A percentile compares a stretch with the other conserved stretches of the same genome.
Conservation (phyloP, 2,329 filamentous ascomycete species). For the Acrocalymma vagum region DNA sequence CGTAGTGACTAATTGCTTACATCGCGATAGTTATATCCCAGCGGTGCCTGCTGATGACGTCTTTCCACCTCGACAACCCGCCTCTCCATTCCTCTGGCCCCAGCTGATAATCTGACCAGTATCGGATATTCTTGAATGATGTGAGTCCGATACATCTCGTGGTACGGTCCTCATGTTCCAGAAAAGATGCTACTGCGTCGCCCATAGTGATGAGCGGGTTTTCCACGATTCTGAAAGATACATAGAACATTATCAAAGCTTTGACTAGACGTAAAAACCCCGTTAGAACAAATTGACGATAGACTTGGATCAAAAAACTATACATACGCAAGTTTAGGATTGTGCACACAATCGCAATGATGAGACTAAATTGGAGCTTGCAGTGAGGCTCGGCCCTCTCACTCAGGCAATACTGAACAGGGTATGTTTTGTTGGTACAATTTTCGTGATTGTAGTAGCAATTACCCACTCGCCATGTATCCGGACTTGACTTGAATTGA, state of each 20-base stretch:
- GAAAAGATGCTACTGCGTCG: slow-evolving; percentile 20
- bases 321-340: slow-evolving; percentile 21
- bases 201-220: slow-evolving; percentile 22
- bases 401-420: slow-evolving; percentile 19
- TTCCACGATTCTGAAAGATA: slow-evolving; percentile 13
- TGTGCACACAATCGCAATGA: slow-evolving; percentile 18
- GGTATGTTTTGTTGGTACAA: neutral
- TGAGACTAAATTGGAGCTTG: slow-evolving; percentile 18
- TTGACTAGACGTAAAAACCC: too few species aligned
- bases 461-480: slow-evolving; percentile 8
- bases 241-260: slow-evolving; percentile 19
- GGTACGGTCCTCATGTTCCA: slow-evolving; percentile 8
- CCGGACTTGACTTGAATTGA: slow-evolving; percentile 4
- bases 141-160: slow-evolving; percentile 15
- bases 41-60: slow-evolving; percentile 8
- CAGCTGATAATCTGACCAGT: neutral
- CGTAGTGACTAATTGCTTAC: slow-evolving; percentile 1
- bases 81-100: slow-evolving; percentile 8
- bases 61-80: slow-evolving; percentile 6
- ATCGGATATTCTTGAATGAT: slow-evolving; percentile 4
- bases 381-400: slow-evolving; percentile 16
- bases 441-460: neutral
- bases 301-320: too few species aligned
- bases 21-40: slow-evolving; percentile 1
- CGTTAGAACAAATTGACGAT: too few species aligned